Base-by-base conservation (phyloP, 345 rosid species). In the Salix arbutifolia region DNA sequence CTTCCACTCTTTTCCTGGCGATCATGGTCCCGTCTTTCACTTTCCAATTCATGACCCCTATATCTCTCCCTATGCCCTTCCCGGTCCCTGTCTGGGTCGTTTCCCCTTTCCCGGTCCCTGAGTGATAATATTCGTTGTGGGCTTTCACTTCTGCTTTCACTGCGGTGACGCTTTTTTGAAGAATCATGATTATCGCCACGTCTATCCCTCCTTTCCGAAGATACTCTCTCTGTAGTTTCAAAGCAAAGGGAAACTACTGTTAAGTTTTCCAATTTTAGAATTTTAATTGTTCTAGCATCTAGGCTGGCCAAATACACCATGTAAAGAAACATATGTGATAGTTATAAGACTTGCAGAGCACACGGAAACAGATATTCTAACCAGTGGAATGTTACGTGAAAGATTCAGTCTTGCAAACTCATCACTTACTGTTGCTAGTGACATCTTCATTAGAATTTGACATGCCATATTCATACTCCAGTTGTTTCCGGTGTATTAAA, bases 121-220 rank as follows among this genome's bases (percentile, higher is more conserved):
- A 72, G 37, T 18, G 73, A 83, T 79, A 88, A 76, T 85, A 88
- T 92, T 52, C 85, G 79, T 13, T 87, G 94, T 7, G 99, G 98
- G 77, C 97, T 96, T 78, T 75, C 78, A 71, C 97, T 94, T 74
- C 62, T 80, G 76, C 92, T 89, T 80, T 76, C 82, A 81, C 89
- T 92, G 76, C 91, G 94, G 50, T 86, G 89, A 53, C 98, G 86
- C 83, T 96, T 96, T 78, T 89, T 91, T 64, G 92, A 88, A 37
- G 93, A 87, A 76, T 91, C 96, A 44, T 68, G 93, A 30, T 72
- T 76, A 62, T 88, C 93, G 35, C 87, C 94, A 61, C 79, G 90
- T 84, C 82, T 87, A 40, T 90, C 98, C 81, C 88, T 91, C 83
- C 91, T 87, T 79, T 86, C 97, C 25, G 62, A 66, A 18, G 83